phyloP scores from a whole-genome alignment of 768 basidiomycete genomes.

The Hypholoma sublateritium region DNA sequence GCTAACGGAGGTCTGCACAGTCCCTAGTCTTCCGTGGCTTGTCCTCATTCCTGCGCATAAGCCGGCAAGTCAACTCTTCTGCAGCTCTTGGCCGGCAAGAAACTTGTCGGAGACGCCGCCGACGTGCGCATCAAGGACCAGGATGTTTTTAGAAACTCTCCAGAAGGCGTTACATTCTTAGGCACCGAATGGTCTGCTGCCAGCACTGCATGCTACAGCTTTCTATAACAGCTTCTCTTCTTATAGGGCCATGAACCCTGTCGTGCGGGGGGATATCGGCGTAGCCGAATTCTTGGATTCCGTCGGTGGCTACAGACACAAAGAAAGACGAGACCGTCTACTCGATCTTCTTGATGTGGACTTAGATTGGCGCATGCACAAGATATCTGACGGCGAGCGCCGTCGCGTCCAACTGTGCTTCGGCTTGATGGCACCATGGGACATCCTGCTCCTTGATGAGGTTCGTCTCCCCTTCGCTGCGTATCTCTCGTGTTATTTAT shows the following conservation, averaged over 20 bases:
- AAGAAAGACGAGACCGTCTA: constrained; percentile 79
- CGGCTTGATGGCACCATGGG: constrained; percentile 94
- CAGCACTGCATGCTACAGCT: background rate
- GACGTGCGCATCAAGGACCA: constrained; percentile 71
- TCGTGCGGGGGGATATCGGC: constrained; percentile 88
- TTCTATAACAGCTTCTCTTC: background rate
- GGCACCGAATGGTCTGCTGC: constrained; percentile 87
- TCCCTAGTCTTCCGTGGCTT: constrained; percentile 6
- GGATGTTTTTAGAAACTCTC: constrained; percentile 90
- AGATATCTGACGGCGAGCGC: constrained; percentile 95
- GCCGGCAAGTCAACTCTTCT: constrained; percentile 97
- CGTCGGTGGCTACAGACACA: constrained; percentile 93
- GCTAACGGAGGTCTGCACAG: constrained; percentile 82
- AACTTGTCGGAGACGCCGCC: constrained; percentile 60
- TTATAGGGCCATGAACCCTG: constrained; percentile 91
- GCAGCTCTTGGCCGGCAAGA: constrained; percentile 91
- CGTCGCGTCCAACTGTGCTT: constrained; percentile 91
- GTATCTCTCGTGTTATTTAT: background rate
- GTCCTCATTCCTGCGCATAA: constrained; percentile 24
- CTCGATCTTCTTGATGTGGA: constrained; percentile 95
- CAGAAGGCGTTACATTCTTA: constrained; percentile 79
- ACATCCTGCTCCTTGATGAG: constrained; percentile 92
- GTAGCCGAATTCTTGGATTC: constrained; percentile 97
- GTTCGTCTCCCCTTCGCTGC: constrained; percentile 35
- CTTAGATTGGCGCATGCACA: constrained; percentile 94